phyloP scores from a whole-genome alignment of 179 eudicot species.

The Heliamphora pulchella region DNA sequence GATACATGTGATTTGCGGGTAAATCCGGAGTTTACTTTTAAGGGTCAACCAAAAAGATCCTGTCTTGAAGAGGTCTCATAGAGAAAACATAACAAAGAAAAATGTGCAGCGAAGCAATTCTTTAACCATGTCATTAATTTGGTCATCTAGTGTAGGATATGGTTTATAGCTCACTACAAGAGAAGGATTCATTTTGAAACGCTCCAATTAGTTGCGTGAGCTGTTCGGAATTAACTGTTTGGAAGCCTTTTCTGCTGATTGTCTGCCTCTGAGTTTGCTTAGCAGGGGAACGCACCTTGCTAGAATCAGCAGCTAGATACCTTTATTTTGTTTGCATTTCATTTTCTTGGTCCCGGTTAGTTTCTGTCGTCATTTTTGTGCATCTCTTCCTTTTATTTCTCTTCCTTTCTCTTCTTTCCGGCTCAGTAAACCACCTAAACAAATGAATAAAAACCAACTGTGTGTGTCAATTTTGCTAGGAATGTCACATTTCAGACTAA shows the following conservation, averaged over 20 bases:
- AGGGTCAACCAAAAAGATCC: too few relatives aligned
- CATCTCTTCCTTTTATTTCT: neutral
- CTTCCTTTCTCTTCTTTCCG: neutral
- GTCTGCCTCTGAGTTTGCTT: conserved; percentile 7
- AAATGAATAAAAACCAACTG: neutral
- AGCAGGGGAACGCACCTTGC: neutral
- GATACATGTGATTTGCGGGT: too few relatives aligned
- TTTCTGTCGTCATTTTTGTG: neutral
- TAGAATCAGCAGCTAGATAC: neutral
- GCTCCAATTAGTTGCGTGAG: neutral
- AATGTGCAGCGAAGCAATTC: neutral
- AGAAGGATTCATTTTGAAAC: neutral
- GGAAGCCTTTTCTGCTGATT: neutral
- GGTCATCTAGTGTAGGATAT: neutral
- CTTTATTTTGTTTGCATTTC: neutral
- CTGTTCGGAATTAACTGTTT: neutral
- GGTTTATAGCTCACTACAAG: neutral
- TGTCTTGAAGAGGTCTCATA: too few relatives aligned
- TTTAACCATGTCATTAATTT: neutral
- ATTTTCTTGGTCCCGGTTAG: neutral
- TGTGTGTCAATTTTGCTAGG: neutral
- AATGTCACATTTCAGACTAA: neutral
- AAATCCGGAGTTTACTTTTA: too few relatives aligned
- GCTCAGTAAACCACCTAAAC: neutral
- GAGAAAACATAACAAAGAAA: neutral